These are phyloP conservation scores for Lagenaria siceraria DNA, from an alignment of 306 rosid species.

Conservation along the genomic window DNA sequence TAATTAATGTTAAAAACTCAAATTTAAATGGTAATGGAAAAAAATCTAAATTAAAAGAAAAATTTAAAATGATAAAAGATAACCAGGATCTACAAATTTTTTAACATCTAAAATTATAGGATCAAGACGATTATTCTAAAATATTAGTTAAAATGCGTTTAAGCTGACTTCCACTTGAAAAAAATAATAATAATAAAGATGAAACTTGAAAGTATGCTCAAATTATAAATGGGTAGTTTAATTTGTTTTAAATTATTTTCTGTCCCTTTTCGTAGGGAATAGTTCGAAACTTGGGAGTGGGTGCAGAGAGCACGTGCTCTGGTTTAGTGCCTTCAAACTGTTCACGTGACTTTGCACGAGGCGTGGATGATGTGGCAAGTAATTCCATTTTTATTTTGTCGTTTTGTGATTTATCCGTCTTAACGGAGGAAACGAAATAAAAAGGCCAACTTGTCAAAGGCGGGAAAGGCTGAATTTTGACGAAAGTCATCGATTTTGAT, in stretches of 20 bases:
- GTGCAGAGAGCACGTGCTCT: not conserved
- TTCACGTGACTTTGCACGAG: conserved; percentile 5
- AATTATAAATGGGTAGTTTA: too few relatives aligned
- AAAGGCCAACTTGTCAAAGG: not conserved
- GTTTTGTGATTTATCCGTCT: conserved; percentile 12
- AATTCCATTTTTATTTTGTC: not conserved
- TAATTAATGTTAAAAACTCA: too few relatives aligned
- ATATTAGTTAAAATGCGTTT: too few relatives aligned
- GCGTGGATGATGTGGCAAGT: conserved; percentile 1
- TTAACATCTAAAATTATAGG: too few relatives aligned
- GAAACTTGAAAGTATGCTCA: too few relatives aligned
- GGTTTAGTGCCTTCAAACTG: not conserved
- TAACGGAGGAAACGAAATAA: not conserved
- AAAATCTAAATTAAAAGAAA: too few relatives aligned
- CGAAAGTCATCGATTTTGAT: not conserved
- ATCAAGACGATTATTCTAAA: too few relatives aligned
- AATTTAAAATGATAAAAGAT: too few relatives aligned
- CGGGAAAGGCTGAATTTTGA: not conserved
- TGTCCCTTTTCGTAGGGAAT: not conserved
- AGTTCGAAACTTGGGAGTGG: not conserved
- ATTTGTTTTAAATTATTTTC: not conserved
- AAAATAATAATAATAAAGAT: too few relatives aligned
- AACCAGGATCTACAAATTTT: too few relatives aligned
- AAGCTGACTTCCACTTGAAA: too few relatives aligned
- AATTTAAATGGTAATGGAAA: too few relatives aligned